phyloP scores from a whole-genome alignment of 306 rosid genomes.

The Psophocarpus tetragonolobus region DNA sequence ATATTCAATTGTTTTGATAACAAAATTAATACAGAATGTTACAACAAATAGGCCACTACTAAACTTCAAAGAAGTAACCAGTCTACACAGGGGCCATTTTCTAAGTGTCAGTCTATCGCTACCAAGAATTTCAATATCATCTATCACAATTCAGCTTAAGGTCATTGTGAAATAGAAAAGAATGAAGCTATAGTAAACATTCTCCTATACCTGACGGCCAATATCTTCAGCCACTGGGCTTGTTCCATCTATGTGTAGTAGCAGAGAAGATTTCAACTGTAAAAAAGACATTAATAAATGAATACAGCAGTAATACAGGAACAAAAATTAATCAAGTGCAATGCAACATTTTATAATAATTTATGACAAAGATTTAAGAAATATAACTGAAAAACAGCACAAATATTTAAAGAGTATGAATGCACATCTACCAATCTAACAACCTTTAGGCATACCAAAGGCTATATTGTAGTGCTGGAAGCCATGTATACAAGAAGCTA shows the following conservation, averaged over 20 bases:
- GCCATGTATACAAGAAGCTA: neutral
- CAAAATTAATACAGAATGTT: neutral
- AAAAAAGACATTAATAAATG: conserved; percentile 15
- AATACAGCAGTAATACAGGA: neutral
- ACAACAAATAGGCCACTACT: neutral
- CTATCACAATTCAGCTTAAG: neutral
- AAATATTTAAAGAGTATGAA: neutral
- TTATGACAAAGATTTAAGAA: neutral
- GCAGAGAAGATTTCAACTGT: conserved; percentile 87
- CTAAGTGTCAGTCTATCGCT: neutral
- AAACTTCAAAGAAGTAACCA: neutral
- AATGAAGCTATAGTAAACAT: neutral
- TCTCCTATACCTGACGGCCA: conserved; percentile 80
- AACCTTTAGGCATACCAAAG: neutral
- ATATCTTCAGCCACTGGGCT: conserved; percentile 92
- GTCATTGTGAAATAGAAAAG: neutral
- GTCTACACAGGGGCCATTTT: neutral
- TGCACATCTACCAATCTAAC: neutral
- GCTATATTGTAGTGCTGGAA: neutral
- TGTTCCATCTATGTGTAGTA: conserved; percentile 90
- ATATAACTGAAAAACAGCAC: neutral
- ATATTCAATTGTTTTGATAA: too few species aligned
- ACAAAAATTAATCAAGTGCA: neutral
- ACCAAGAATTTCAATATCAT: neutral
- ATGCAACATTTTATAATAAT: neutral